Evolutionary conservation across 805 yeast genomes (phyloP), one percentile per base, ranked within the genome.

Genomic region (Hanseniaspora nectarophila): DNA sequence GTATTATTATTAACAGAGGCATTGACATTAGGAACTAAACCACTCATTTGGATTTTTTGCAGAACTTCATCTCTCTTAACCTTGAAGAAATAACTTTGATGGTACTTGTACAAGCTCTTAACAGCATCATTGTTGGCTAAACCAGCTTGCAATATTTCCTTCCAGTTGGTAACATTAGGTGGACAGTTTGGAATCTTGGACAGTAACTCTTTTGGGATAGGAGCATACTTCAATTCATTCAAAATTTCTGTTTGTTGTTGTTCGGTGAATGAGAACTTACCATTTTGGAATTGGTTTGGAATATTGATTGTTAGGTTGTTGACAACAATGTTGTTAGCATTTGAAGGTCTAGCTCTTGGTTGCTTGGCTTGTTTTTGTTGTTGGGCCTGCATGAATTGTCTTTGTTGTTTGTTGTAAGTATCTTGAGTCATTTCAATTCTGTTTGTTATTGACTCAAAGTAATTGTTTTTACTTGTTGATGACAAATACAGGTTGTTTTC

Each of bases 111-210:
- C 8, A 82, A 78, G 54, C 78, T 81, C 62, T 77, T 80, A 42
- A 85, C 78, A 23, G 75, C 64, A 26, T 75, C 76, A 32, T 78
- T 74, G 6, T 76, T 74, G 1, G 84, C 78, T 37, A 85, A 67
- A 42, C 79, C 66, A 58, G 80, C 73, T 39, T 80, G 82, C 64
- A 80, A 77, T 28, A 86, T 78, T 61, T 80, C 85, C 21, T 78
- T 76, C 95, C 95, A 88, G 6, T 94, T 85, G 58, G 76, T 81
- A 28, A 81, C 81, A 46, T 80, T 82, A 13, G 81, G 81, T 0
- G 96, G 96, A 32, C 86, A 70, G 44, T 76, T 81, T 9, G 95
- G 94, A 44, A 86, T 75, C 59, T 77, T 77, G 50, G 74, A 71
- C 20, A 86, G 66, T 24, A 86, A 64, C 2, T 78, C 76, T 15